These are phyloP conservation scores for Trichoderma koningiopsis DNA, from an alignment of 2,329 filamentous ascomycete species.

Conservation along the genomic window DNA sequence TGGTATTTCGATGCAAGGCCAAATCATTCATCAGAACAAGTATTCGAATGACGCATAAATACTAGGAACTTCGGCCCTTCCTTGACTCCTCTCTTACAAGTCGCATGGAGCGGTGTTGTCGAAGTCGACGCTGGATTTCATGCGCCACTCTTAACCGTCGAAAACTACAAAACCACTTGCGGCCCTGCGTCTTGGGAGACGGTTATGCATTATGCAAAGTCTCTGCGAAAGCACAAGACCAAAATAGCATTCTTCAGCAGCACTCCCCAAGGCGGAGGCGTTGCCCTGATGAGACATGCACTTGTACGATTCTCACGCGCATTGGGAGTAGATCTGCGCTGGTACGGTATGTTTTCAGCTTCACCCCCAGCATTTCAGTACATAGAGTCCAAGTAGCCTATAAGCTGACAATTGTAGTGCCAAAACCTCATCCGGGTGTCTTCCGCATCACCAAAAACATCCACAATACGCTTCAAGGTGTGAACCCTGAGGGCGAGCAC, in stretches of 20 bases:
- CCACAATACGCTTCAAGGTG: slow-evolving; percentile 85
- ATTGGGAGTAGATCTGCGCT: slow-evolving; percentile 69
- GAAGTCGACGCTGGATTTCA: slow-evolving; percentile 69
- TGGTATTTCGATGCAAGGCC: slow-evolving; percentile 23
- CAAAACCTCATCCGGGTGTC: slow-evolving; percentile 75
- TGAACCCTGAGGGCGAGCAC: slow-evolving; percentile 65
- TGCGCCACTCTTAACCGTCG: slow-evolving; percentile 58
- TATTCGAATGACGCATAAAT: not conserved
- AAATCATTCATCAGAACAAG: not conserved
- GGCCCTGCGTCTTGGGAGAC: slow-evolving; percentile 64
- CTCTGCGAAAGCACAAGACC: slow-evolving; percentile 63
- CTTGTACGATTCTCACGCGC: slow-evolving; percentile 70
- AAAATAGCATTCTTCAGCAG: slow-evolving; percentile 79
- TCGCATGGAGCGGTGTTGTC: slow-evolving; percentile 69
- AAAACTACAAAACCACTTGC: slow-evolving; percentile 64
- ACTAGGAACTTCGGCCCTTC: slow-evolving; percentile 71
- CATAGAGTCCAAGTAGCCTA: too few relatives aligned
- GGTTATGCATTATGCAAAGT: slow-evolving; percentile 62
- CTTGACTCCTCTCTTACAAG: slow-evolving; percentile 66
- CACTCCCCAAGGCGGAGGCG: slow-evolving; percentile 80
- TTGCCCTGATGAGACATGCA: slow-evolving; percentile 80
- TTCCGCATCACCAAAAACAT: slow-evolving; percentile 86
- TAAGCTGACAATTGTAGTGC: slow-evolving; percentile 52
- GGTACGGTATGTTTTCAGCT: slow-evolving; percentile 59
- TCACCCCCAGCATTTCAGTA: too few relatives aligned